Base-by-base conservation (phyloP, 345 rosid species). In the Abelmoschus esculentus region DNA sequence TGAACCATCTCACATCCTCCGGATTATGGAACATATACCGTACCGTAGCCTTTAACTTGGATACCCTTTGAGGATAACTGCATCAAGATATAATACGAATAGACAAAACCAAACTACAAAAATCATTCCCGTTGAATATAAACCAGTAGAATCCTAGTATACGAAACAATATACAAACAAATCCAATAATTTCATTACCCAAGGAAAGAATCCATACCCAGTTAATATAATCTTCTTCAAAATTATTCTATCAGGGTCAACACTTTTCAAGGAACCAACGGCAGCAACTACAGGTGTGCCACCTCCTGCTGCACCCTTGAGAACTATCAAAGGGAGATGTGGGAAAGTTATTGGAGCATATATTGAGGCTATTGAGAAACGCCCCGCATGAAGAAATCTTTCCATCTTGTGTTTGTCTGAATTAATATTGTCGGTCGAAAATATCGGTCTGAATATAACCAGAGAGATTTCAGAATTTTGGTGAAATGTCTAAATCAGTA, bases 361-460 rank as follows among this genome's bases (percentile, higher is more conserved):
- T 55, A 88, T 68, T 64, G 97, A 95, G 73, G 99, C 99, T 6
- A 87, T 57, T 6, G 89, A 83, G 75, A 88, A 91, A 74, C 87
- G 69, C 15, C 96, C 96, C 0, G 97, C 82, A 57, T 89, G 99
- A 70, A 93, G 89, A 76, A 91, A 91, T 73, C 96, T 91, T 79
- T 91, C 99, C 99, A 95, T 91, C 85, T 95, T 89, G 82, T 90
- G 95, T 79, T 89, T 95, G 79, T 88, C 97, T 17, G 96, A 87
- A 60, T 85, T 85, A 52, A 87, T 75, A 70, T 83, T 86, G 79
- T 95, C 92, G 0, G 96, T 77, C 13, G 96, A 88, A 81, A 91
- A 95, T 71, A 88, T 80, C 0, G 97, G 99, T 85, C 99, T 95
- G 89, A 42, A 57, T 11, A 65, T 22, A 65, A 58, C 36, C 66